Percentiles rank a stretch among this genome's conserved stretches.
Conservation (phyloP, 1,284 basidiomycete genomes). For the Ganoderma sinense region DNA sequence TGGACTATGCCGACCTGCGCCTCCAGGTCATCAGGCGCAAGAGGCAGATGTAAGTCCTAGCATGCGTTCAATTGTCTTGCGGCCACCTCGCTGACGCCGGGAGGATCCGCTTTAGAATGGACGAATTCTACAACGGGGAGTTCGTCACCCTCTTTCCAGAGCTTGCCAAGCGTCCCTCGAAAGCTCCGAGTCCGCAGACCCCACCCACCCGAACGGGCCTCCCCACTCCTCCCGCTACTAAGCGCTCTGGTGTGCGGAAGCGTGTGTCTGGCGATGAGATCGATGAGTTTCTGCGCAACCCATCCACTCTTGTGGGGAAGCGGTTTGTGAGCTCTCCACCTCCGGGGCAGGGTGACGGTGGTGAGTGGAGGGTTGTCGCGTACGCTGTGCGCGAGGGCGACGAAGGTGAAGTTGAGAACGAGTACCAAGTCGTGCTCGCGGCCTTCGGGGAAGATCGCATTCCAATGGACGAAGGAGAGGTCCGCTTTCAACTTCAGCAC, state of each 20-base stretch:
- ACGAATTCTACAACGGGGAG: conserved; percentile 5
- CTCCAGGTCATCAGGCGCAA: not conserved
- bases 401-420: conserved; percentile 12
- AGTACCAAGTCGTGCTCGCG: conserved; percentile 15
- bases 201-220: not conserved
- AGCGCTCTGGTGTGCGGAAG: not conserved
- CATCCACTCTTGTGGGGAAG: conserved; percentile 15
- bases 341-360: conserved; percentile 11
- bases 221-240: conserved; percentile 3
- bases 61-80: not conserved
- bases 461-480: conserved; percentile 17
- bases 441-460: conserved; percentile 7
- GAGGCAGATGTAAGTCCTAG: not conserved
- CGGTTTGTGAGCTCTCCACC: conserved; percentile 9
- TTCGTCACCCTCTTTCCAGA: conserved; percentile 1
- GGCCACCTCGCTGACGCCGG: no score
- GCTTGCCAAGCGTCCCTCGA: not conserved
- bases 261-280: conserved; percentile 8
- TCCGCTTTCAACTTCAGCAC: conserved; percentile 10
- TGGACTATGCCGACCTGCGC: conserved; percentile 10
- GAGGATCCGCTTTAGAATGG: not conserved
- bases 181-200: not conserved
- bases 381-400: conserved; percentile 14
- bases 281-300: conserved; percentile 4
- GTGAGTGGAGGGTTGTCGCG: conserved; percentile 16